These are phyloP conservation scores for Darksidea phi DNA, from an alignment of 495 filamentous ascomycete genomes.

Conservation along the genomic window DNA sequence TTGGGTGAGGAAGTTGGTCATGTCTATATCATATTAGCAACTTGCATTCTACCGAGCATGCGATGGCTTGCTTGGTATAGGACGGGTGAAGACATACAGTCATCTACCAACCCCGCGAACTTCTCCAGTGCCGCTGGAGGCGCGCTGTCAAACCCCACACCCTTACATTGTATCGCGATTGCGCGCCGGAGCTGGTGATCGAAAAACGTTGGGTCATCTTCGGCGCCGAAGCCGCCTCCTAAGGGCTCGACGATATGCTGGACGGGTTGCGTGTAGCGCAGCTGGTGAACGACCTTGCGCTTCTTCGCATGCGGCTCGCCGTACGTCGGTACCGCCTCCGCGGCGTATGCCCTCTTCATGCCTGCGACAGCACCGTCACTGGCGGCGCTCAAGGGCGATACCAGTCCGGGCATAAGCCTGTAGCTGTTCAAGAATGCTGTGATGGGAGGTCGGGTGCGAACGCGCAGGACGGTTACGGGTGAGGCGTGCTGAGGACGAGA, in stretches of 20 bases:
- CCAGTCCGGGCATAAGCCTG: slow-evolving; percentile 18
- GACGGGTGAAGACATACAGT: slow-evolving; percentile 52
- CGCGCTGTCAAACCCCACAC: slow-evolving; percentile 59
- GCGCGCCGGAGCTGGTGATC: slow-evolving; percentile 54
- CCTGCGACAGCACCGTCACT: neutral
- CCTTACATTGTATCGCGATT: slow-evolving; percentile 54
- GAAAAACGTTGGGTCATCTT: slow-evolving; percentile 33
- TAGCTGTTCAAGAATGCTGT: neutral
- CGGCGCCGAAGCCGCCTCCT: slow-evolving; percentile 47
- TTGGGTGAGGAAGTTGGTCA: slow-evolving; percentile 55
- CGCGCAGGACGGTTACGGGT: neutral
- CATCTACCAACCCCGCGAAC: slow-evolving; percentile 58
- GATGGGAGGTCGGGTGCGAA: neutral
- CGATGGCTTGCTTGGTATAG: neutral
- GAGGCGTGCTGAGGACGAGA: neutral
- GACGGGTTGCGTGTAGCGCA: slow-evolving; percentile 38
- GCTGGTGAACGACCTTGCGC: slow-evolving; percentile 51
- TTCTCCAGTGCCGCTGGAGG: slow-evolving; percentile 58
- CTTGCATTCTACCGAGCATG: neutral
- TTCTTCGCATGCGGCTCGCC: slow-evolving; percentile 41
- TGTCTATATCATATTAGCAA: slow-evolving; percentile 49
- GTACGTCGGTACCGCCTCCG: slow-evolving; percentile 10
- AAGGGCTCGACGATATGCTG: slow-evolving; percentile 43
- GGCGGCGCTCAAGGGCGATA: slow-evolving; percentile 11
- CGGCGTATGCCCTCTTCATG: slow-evolving; percentile 21